Base-by-base conservation (phyloP, 1,139 yeast species). In the Groenewaldozyma auringiensis region DNA sequence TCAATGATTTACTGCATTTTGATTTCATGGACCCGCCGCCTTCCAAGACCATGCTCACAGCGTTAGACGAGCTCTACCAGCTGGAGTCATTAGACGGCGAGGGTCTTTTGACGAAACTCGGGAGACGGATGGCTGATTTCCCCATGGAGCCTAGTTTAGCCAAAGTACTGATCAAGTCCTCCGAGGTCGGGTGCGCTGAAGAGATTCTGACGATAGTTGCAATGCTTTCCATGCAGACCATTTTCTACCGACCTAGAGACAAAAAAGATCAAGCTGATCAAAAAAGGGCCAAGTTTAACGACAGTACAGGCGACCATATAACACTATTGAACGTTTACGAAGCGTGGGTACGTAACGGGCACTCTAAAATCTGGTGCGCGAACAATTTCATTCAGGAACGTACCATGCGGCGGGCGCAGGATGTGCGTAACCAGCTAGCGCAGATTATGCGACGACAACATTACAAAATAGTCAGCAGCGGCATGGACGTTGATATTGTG, bases 121-220 rank as follows among this genome's bases (percentile, higher is more conserved):
- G 98, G 0, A 69, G 86, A 32, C 77, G 78, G 51, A 86, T 92
- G 95, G 85, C 95, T 2, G 85, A 83, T 47, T 88, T 89, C 60
- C 98, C 99, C 0, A 87, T 92, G 88, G 96, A 87, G 50, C 98
- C 99, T 0, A 78, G 86, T 3, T 68, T 94, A 50, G 83, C 97
- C 2, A 86, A 86, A 57, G 82, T 94, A 0, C 67, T 94, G 43
- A 74, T 92, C 43, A 74, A 79, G 21, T 83, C 96, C 0, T 81
- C 81, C 4, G 83, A 83, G 21, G 76, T 76, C 52, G 76, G 74
- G 16, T 92, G 98, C 54, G 74, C 94, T 0, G 89, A 84, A 44
- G 98, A 92, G 56, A 76, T 89, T 43, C 67, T 87, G 34, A 82
- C 84, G 0, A 84, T 94, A 21, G 86, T 92, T 47, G 85, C 97